A percentile compares a stretch with the other conserved stretches of the same genome.
phyloP scores from a whole-genome alignment of 2,329 filamentous ascomycete species.

The Talaromyces islandicus region DNA sequence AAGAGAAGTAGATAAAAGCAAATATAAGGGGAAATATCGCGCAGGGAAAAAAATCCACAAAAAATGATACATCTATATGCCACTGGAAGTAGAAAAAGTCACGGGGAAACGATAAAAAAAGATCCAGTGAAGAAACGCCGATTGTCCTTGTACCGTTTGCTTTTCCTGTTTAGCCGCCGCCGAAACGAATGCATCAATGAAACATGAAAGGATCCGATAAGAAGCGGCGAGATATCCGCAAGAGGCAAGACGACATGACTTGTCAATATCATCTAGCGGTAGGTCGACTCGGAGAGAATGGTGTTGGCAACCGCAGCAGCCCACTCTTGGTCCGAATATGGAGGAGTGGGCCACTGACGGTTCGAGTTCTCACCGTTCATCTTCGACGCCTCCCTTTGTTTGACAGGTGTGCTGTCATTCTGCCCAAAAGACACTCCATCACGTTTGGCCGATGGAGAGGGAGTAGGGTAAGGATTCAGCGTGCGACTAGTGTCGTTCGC shows the following conservation, averaged over 20 bases:
- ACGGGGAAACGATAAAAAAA: conserved; percentile 6
- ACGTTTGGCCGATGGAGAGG: conserved; percentile 73
- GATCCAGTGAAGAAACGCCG: conserved; percentile 7
- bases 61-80: conserved; percentile 26
- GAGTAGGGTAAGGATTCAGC: conserved; percentile 61
- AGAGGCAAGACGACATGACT: not conserved
- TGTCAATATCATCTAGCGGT: conserved; percentile 24
- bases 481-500: conserved; percentile 22
- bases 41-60: not conserved
- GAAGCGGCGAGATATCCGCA: not conserved
- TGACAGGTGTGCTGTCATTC: conserved; percentile 44
- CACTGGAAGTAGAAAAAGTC: conserved; percentile 24
- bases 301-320: conserved; percentile 74
- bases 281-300: conserved; percentile 60
- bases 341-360: conserved; percentile 88
- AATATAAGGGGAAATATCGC: conserved; percentile 22
- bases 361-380: conserved; percentile 45
- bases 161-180: conserved; percentile 5
- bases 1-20: conserved; percentile 19
- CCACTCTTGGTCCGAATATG: conserved; percentile 93
- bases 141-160: conserved; percentile 5
- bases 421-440: conserved; percentile 69
- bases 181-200: conserved; percentile 7
- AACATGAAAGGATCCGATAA: conserved; percentile 5
- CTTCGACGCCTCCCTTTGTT: conserved; percentile 62